Evolutionary conservation across 371 early-diverging fungal genomes (phyloP).

Genomic region (Syncephalastrum sp.): DNA sequence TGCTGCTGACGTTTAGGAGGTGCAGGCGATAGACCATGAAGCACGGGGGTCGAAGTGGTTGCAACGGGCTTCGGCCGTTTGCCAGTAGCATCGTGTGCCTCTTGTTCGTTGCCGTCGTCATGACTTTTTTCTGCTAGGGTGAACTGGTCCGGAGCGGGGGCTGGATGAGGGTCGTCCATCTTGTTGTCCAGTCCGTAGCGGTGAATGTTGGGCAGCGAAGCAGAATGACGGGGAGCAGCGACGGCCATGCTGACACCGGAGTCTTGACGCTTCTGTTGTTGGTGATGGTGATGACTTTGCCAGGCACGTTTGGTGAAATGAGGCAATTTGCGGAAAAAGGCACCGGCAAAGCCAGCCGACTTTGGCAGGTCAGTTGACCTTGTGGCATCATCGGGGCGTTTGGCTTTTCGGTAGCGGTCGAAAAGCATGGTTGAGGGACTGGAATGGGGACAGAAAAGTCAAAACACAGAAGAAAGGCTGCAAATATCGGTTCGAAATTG

Average conservation of each 20-base stretch:
- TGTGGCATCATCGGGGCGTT: slow-evolving; percentile 20
- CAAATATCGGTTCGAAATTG: too few relatives aligned
- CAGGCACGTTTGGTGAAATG: slow-evolving; percentile 23
- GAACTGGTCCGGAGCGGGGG: too few relatives aligned
- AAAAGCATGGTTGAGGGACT: slow-evolving; percentile 29
- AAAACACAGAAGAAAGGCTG: slow-evolving; percentile 6
- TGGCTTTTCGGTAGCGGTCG: slow-evolving; percentile 38
- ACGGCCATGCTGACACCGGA: slow-evolving; percentile 13
- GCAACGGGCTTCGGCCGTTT: slow-evolving; percentile 10
- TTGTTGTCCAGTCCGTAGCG: not conserved
- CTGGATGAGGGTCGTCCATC: too few relatives aligned
- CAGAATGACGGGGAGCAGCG: slow-evolving; percentile 34
- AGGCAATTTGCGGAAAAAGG: slow-evolving; percentile 36
- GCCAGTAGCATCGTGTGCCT: too few relatives aligned
- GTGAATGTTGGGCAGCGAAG: slow-evolving; percentile 40
- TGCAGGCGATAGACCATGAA: not conserved
- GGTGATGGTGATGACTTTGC: slow-evolving; percentile 3
- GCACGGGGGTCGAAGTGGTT: slow-evolving; percentile 8
- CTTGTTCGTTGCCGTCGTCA: too few relatives aligned
- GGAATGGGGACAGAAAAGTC: slow-evolving; percentile 1
- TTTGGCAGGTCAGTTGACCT: slow-evolving; percentile 10
- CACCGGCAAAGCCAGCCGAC: slow-evolving; percentile 22
- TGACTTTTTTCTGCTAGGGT: too few relatives aligned
- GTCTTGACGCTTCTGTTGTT: slow-evolving; percentile 15
- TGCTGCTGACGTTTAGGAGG: too few relatives aligned